Evolutionary conservation across 495 filamentous ascomycete genomes (phyloP).

Genomic region (Trichoderma asperelloides): DNA sequence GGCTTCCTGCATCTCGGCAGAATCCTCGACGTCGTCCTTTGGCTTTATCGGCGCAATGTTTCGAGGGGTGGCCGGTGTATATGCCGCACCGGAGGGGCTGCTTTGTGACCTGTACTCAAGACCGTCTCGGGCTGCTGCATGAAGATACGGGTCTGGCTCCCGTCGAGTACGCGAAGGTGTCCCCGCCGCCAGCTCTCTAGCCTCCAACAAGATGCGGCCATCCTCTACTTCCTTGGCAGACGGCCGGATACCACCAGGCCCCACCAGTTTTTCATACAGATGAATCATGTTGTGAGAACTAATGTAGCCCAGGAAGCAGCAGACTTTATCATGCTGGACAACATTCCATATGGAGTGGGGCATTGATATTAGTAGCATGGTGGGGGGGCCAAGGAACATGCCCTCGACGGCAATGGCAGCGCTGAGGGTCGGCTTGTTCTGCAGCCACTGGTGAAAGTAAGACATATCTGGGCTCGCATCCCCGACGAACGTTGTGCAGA

Average conservation of each 20-base stretch:
- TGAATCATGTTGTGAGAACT: slow-evolving; percentile 50
- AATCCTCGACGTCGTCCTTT: slow-evolving; percentile 46
- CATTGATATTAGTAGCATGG: slow-evolving; percentile 49
- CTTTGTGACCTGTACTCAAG: background rate
- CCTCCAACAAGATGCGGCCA: slow-evolving; percentile 39
- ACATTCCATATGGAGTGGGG: slow-evolving; percentile 46
- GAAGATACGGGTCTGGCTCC: background rate
- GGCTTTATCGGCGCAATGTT: slow-evolving; percentile 13
- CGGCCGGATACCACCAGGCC: slow-evolving; percentile 27
- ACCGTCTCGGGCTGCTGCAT: background rate
- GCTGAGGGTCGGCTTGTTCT: slow-evolving; percentile 35
- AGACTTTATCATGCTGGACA: slow-evolving; percentile 47
- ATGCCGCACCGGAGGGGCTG: background rate
- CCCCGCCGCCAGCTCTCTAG: slow-evolving; percentile 23
- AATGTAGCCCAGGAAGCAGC: slow-evolving; percentile 46
- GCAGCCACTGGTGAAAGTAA: slow-evolving; percentile 49
- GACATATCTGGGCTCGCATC: slow-evolving; percentile 49
- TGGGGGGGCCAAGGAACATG: slow-evolving; percentile 50
- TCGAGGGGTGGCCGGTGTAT: background rate
- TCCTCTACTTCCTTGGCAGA: slow-evolving; percentile 41
- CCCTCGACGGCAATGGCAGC: slow-evolving; percentile 47
- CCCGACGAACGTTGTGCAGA: slow-evolving; percentile 48
- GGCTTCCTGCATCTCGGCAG: slow-evolving; percentile 50
- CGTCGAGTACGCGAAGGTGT: slow-evolving; percentile 20
- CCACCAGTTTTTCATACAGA: slow-evolving; percentile 43